Base-by-base conservation (phyloP, 2,329 filamentous ascomycete genomes). In the Fusarium sterilihyphosum region DNA sequence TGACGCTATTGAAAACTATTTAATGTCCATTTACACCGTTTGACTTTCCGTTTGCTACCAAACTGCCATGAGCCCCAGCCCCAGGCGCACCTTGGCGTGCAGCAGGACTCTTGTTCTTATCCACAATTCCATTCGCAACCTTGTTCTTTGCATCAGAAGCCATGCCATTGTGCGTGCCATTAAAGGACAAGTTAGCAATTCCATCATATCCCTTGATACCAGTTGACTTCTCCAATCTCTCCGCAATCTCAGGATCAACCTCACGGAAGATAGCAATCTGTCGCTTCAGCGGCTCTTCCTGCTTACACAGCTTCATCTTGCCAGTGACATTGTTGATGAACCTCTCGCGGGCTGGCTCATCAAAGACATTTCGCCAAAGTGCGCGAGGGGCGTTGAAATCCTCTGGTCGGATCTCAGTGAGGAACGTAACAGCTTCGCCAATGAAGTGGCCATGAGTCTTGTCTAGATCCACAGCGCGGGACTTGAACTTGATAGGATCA, bases 261-360 rank as follows among this genome's bases (percentile, higher is more conserved):
- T 92, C 89, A 4, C 90, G 84, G 85, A 92, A 92, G 78, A 92
- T 92, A 60, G 85, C 87, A 67, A 92, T 91, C 81, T 92, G 89
- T 22, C 90, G 84, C 85, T 90, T 91, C 80, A 92, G 83, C 7
- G 91, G 87, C 79, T 92, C 90, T 73, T 90, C 82, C 49, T 90
- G 83, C 56, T 82, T 84, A 79, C 89, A 92, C 6, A 86, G 85
- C 35, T 81, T 83, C 89, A 92, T 92, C 81, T 92, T 90, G 6
- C 88, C 89, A 0, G 88, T 85, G 8, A 91, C 86, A 64, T 91
- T 92, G 44, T 83, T 84, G 79, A 92, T 84, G 81, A 91, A 90
- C 1, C 90, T 85, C 53, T 74, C 68, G 1, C 68, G 41, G 0
- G 72, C 72, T 0, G 72, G 44, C 3, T 73, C 71, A 1, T 74